Base-by-base conservation (phyloP, 2,329 filamentous ascomycete genomes). In the Laburnicola sp. region DNA sequence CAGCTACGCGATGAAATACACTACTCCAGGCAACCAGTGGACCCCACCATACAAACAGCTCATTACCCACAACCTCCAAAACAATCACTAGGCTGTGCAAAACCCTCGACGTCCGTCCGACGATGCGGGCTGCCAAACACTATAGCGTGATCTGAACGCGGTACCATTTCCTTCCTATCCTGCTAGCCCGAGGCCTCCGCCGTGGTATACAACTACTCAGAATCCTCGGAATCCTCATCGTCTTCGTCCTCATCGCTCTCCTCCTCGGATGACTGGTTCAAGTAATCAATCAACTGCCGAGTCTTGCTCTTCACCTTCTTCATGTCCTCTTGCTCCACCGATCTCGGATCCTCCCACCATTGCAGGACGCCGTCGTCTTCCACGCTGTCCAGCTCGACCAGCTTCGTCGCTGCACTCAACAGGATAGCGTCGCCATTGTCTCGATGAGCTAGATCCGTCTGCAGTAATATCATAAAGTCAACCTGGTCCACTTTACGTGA, bases 331-430 rank as follows among this genome's bases (percentile, higher is more conserved):
- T 79, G 85, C 48, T 85, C 85, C 23, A 75, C 81, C 4, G 87
- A 86, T 64, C 86, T 80, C 73, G 82, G 80, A 70, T 96, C 87
- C 21, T 79, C 82, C 92, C 92, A 97, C 94, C 94, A 99, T 41
- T 82, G 82, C 63, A 93, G 76, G 59, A 96, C 89, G 0, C 88
- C 91, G 36, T 97, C 92, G 66, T 96, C 91, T 69, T 96, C 91
- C 1, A 97, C 75, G 11, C 96, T 81, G 59, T 97, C 94, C 42
- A 88, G 74, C 59, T 88, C 85, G 69, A 96, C 95, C 45, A 97
- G 78, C 72, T 91, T 89, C 75, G 95, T 94, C 60, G 91, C 82
- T 62, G 91, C 78, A 34, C 86, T 89, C 3, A 92, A 81, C 30
- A 97, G 80, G 7, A 97, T 81, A 32, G 78, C 74, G 65, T 87